Conservation (phyloP, 192 early-diverging fungal genomes). For the Umbelopsis vinacea region DNA sequence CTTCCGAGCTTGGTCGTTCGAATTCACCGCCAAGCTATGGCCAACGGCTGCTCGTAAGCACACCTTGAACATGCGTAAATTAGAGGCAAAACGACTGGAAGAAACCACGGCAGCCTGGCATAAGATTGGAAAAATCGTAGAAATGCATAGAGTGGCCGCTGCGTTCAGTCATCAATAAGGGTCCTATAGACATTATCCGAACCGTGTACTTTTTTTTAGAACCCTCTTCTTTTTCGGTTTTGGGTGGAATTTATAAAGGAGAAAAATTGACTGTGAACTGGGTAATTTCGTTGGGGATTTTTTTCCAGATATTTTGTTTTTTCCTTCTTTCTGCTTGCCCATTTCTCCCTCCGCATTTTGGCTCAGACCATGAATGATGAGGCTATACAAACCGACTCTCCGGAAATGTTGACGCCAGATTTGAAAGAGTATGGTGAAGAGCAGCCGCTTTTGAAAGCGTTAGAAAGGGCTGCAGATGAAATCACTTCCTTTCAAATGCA, state of each 20-base stretch:
- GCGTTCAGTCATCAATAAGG: constrained; percentile 5
- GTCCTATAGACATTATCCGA: too few species aligned
- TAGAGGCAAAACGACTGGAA: constrained; percentile 47
- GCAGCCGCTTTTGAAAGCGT: not conserved
- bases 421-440: not conserved
- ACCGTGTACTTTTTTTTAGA: too few species aligned
- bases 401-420: not conserved
- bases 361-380: constrained; percentile 15
- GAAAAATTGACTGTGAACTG: not conserved
- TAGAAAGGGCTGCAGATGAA: constrained; percentile 2
- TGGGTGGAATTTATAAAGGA: too few species aligned
- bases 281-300: too few species aligned
- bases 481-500: constrained; percentile 10
- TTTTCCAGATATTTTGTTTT: not conserved
- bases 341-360: constrained; percentile 6
- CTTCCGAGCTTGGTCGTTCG: constrained; percentile 82
- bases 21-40: constrained; percentile 80
- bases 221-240: too few species aligned
- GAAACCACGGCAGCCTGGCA: constrained; percentile 46
- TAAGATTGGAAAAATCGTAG: constrained; percentile 36
- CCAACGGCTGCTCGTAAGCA: constrained; percentile 64
- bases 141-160: constrained; percentile 20
- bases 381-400: not conserved
- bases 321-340: not conserved
- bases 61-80: constrained; percentile 59